Percentiles rank a stretch among this genome's conserved stretches.
Evolutionary conservation across 1,284 basidiomycete genomes (phyloP).

Genomic region (Neonothopanus nambi): DNA sequence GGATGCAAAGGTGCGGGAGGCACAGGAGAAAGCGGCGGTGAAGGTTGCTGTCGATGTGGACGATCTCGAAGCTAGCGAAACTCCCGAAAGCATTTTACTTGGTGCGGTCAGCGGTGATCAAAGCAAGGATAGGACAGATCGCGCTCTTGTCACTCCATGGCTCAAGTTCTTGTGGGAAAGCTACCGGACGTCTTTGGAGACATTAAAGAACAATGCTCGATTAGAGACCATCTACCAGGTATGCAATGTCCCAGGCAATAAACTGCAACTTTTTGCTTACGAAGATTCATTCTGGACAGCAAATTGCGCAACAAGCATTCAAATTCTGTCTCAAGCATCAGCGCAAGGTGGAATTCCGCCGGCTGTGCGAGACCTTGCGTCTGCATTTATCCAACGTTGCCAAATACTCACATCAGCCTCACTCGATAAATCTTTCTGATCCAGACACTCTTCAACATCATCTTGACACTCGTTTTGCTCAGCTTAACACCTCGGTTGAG

Average conservation of each 20-base stretch:
- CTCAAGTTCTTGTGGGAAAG: constrained; percentile 99
- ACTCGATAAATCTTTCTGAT: constrained; percentile 98
- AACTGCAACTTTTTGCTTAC: background rate
- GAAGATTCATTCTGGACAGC: constrained; percentile 43
- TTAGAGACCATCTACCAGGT: constrained; percentile 96
- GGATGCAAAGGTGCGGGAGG: constrained; percentile 85
- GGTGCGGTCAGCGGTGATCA: constrained; percentile 90
- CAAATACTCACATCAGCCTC: constrained; percentile 94
- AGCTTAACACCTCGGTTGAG: constrained; percentile 97
- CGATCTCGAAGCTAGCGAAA: constrained; percentile 89
- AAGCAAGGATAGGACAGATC: constrained; percentile 93
- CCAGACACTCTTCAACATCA: constrained; percentile 96
- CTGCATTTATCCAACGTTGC: constrained; percentile 94
- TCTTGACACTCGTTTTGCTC: constrained; percentile 97
- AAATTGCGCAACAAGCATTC: constrained; percentile 97
- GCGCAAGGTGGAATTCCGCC: constrained; percentile 97
- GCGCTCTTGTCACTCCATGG: constrained; percentile 95
- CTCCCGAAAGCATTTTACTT: constrained; percentile 88
- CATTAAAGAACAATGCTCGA: constrained; percentile 95
- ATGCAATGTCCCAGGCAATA: constrained; percentile 24
- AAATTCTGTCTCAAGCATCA: constrained; percentile 94
- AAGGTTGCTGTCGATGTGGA: constrained; percentile 78
- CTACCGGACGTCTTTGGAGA: constrained; percentile 95
- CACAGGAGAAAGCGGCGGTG: constrained; percentile 83
- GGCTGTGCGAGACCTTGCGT: constrained; percentile 95